A percentile compares a stretch with the other conserved stretches of the same genome.
These are phyloP conservation scores for Aspergillus heteromorphus DNA, from an alignment of 495 filamentous ascomycete genomes.

Conservation along the genomic window DNA sequence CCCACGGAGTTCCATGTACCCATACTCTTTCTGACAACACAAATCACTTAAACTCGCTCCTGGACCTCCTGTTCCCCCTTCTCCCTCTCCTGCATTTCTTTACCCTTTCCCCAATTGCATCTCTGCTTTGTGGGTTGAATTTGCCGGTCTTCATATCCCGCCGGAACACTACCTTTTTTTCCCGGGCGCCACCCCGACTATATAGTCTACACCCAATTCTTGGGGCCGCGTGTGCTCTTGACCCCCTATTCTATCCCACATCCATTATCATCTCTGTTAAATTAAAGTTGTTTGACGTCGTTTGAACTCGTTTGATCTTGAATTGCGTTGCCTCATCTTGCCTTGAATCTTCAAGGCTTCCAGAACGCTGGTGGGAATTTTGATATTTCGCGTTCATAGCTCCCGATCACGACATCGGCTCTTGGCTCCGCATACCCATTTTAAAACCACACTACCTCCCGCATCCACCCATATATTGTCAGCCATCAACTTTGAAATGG, in stretches of 20 bases:
- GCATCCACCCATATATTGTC: conserved; percentile 4
- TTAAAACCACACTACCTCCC: conserved; percentile 12
- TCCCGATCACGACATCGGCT: conserved; percentile 25
- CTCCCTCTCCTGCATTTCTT: conserved; percentile 2
- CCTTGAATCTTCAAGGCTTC: background rate
- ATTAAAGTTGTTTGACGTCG: too few relatives aligned
- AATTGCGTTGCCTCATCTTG: background rate
- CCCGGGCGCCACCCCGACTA: background rate
- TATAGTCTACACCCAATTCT: background rate
- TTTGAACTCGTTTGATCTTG: background rate
- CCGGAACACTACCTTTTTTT: background rate
- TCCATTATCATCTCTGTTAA: background rate
- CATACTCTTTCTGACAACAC: conserved; percentile 6
- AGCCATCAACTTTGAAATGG: conserved; percentile 7
- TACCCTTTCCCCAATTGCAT: background rate
- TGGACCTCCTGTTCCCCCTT: background rate
- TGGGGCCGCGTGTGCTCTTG: background rate
- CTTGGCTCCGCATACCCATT: conserved; percentile 13
- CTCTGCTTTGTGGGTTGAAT: background rate
- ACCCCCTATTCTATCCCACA: background rate
- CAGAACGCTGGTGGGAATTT: conserved; percentile 5
- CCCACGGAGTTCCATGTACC: conserved; percentile 11
- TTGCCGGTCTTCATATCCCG: background rate
- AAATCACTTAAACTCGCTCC: conserved; percentile 8
- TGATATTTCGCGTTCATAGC: conserved; percentile 17